phyloP scores from a whole-genome alignment of 192 early-diverging fungal genomes.

The Linnemannia elongata region DNA sequence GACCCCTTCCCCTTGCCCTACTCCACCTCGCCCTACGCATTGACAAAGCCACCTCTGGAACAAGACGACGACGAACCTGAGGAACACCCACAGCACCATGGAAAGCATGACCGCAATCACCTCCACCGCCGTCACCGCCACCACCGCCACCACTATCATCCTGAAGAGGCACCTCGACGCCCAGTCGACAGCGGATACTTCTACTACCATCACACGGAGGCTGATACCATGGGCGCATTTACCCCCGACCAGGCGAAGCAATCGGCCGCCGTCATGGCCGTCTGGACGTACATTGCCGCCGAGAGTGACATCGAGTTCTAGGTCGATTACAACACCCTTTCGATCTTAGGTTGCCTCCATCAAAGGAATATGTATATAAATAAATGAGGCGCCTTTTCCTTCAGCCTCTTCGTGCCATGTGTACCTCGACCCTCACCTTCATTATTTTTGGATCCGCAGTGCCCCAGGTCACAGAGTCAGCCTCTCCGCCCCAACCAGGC shows the following conservation, averaged over 20 bases:
- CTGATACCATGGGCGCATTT: constrained; percentile 64
- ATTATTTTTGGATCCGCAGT: not conserved
- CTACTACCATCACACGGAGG: constrained; percentile 67
- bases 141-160: not conserved
- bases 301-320: constrained; percentile 55
- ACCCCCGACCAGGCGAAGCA: constrained; percentile 63
- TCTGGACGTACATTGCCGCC: constrained; percentile 70
- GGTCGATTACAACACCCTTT: not conserved
- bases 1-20: constrained; percentile 60
- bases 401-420: not conserved
- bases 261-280: constrained; percentile 67
- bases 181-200: constrained; percentile 63
- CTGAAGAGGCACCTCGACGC: constrained; percentile 18
- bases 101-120: not conserved
- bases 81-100: not conserved
- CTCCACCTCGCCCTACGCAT: constrained; percentile 33
- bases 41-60: constrained; percentile 25
- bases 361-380: not conserved
- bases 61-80: constrained; percentile 14
- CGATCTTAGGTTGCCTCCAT: not conserved
- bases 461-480: not conserved
- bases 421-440: too few relatives aligned
- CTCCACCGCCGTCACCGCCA: not conserved
- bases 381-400: not conserved
- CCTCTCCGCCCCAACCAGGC: not conserved